Base-by-base conservation (phyloP, 257 asterid species). In the Ligustrum vulgare region DNA sequence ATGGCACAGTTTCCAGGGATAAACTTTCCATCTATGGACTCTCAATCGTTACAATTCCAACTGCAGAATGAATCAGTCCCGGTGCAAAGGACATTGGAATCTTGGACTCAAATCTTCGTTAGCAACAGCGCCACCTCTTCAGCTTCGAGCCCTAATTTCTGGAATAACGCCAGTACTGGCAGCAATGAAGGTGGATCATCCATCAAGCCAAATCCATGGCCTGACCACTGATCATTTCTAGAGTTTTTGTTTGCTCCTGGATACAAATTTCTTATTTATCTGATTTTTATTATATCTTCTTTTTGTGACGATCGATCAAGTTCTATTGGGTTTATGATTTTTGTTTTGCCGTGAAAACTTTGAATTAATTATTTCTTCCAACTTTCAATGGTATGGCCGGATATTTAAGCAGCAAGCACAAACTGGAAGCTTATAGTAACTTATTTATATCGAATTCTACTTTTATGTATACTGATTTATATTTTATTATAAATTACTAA, bases 51-150 rank as follows among this genome's bases (percentile, higher is more conserved):
- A 13, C 81, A 81, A 36, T 35, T 72, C 13, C 68, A 34, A 12
- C 75, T 70, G 37, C 43, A 73, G 16, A 33, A 12, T 16, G 82
- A 70, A 32, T 35, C 45, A 25, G 65, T 54, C 67, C 73, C 72
- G 34, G 64, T 68, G 47, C 71, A 75, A 12, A 78, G 66, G 75
- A 69, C 65, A 73, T 22, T 77, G 73, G 68, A 70, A 66, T 70
- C 82, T 54, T 83, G 86, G 86, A 83, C 71, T 20, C 78, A 72
- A 4, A 37, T 69, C 31, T 76, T 49, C 41, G 64, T 63, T 67
- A 65, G 47, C 80, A 69, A 34, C 65, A 73, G 23, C 67, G 69
- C 51, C 2, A 18, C 43, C 28, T 64, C 77, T 31, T 41, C 54
- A 69, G 32, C 73, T 16, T 25, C 73, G 2, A 79, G 9, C 33